phyloP scores from a whole-genome alignment of 2,329 filamentous ascomycete genomes.

The Hymenoscyphus occultus region DNA sequence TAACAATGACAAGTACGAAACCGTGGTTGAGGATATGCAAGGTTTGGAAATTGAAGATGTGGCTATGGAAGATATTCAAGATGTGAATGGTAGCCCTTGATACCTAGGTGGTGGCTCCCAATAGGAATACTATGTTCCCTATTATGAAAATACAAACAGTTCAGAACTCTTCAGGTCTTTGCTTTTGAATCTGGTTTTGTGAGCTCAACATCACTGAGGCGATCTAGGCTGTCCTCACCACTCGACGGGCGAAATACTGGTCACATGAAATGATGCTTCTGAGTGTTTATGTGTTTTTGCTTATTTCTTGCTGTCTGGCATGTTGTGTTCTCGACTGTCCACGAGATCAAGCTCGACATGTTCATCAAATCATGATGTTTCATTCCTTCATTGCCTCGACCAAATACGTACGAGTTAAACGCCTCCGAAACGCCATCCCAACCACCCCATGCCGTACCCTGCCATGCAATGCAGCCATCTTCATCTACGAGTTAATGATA shows the following conservation, averaged over 20 bases:
- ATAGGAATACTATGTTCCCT: too few relatives aligned
- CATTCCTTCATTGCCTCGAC: constrained; percentile 18
- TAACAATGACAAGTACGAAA: too few relatives aligned
- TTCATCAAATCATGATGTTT: constrained; percentile 6
- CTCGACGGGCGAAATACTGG: background rate
- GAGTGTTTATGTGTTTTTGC: constrained; percentile 10
- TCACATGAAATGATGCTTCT: background rate
- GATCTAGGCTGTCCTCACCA: too few relatives aligned
- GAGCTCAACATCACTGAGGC: too few relatives aligned
- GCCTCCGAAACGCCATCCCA: constrained; percentile 28
- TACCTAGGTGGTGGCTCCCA: too few relatives aligned
- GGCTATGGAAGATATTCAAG: too few relatives aligned
- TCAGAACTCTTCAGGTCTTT: too few relatives aligned
- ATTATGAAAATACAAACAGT: too few relatives aligned
- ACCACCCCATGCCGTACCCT: constrained; percentile 26
- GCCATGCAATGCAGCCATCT: constrained; percentile 20
- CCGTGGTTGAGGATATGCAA: too few relatives aligned
- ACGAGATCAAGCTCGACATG: background rate
- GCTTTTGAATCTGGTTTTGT: too few relatives aligned
- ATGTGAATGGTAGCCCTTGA: too few relatives aligned
- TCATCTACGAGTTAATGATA: constrained; percentile 8
- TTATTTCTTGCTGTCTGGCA: constrained; percentile 9
- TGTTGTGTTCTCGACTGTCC: background rate
- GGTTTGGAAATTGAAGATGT: too few relatives aligned
- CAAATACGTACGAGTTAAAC: constrained; percentile 5